phyloP scores from a whole-genome alignment of 2,329 filamentous ascomycete genomes.

The Xylariomycetidae sp. region DNA sequence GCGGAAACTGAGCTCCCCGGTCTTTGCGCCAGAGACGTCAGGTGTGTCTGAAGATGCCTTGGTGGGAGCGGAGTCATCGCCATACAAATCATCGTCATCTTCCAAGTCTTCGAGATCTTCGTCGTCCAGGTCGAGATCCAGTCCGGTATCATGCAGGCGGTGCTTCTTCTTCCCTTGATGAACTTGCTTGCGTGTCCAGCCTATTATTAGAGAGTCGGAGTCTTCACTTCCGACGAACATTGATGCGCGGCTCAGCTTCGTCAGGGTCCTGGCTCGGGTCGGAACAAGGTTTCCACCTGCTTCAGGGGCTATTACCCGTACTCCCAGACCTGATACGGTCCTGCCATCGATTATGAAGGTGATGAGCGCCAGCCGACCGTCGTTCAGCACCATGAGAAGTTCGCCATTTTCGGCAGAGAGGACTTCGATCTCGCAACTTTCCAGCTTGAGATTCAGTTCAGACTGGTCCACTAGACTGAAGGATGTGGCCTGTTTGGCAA shows the following conservation, averaged over 20 bases:
- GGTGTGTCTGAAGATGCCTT: constrained; percentile 30
- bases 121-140: constrained; percentile 45
- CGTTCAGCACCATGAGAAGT: constrained; percentile 72
- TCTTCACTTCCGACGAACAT: constrained; percentile 85
- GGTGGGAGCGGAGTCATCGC: constrained; percentile 42
- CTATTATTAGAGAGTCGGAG: constrained; percentile 72
- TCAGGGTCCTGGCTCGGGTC: constrained; percentile 61
- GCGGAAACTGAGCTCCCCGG: constrained; percentile 65
- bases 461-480: constrained; percentile 86
- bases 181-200: constrained; percentile 65
- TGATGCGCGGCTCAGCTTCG: constrained; percentile 58
- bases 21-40: constrained; percentile 37
- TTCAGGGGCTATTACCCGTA: constrained; percentile 59
- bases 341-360: constrained; percentile 85
- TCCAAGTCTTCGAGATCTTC: constrained; percentile 52
- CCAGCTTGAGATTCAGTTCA: constrained; percentile 69
- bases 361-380: constrained; percentile 68
- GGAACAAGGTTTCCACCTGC: constrained; percentile 58
- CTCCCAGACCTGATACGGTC: constrained; percentile 78
- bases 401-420: constrained; percentile 74
- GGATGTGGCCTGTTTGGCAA: constrained; percentile 73
- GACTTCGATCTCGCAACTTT: constrained; percentile 72
- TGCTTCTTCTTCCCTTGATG: constrained; percentile 58
- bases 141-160: constrained; percentile 48
- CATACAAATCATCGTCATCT: constrained; percentile 59